These are phyloP conservation scores for Arthonia radiata DNA, from an alignment of 495 filamentous ascomycete species.

Conservation along the genomic window DNA sequence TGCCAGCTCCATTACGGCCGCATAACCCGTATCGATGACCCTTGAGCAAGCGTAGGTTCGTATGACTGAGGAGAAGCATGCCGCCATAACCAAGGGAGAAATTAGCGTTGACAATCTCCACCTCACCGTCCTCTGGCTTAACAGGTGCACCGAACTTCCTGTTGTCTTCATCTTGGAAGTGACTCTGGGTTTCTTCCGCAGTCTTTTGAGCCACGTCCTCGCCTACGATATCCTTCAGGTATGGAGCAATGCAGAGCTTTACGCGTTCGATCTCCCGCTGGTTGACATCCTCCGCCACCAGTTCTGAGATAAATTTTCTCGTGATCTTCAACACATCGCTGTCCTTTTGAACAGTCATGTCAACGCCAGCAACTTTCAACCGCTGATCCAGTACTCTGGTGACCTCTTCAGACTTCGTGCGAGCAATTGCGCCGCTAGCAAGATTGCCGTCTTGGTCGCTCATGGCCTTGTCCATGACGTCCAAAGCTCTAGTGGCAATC, in stretches of 20 bases:
- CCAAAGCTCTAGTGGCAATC: conserved; percentile 56
- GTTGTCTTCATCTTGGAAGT: conserved; percentile 58
- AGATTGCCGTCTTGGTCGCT: conserved; percentile 28
- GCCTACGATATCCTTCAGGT: conserved; percentile 45
- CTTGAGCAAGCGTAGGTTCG: conserved; percentile 79
- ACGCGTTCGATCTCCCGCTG: conserved; percentile 56
- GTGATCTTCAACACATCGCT: conserved; percentile 36
- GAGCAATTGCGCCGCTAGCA: conserved; percentile 32
- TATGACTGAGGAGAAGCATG: conserved; percentile 92
- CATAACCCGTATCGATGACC: conserved; percentile 94
- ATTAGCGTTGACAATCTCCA: conserved; percentile 91
- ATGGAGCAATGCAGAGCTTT: conserved; percentile 35
- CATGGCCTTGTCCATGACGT: conserved; percentile 90
- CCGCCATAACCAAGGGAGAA: conserved; percentile 97
- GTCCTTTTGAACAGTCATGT: conserved; percentile 30
- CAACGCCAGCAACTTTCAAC: conserved; percentile 40
- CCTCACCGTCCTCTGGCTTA: conserved; percentile 62
- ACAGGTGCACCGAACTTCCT: conserved; percentile 67
- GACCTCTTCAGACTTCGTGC: conserved; percentile 54
- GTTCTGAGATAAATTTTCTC: conserved; percentile 52
- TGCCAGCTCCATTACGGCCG: conserved; percentile 89
- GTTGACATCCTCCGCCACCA: conserved; percentile 79
- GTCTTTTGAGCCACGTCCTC: conserved; percentile 31
- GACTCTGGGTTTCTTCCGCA: conserved; percentile 36
- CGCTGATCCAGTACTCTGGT: conserved; percentile 45